A percentile compares a stretch with the other conserved stretches of the same genome.
phyloP scores from a whole-genome alignment of 2,329 filamentous ascomycete genomes.

The Lachnellula occidentalis region DNA sequence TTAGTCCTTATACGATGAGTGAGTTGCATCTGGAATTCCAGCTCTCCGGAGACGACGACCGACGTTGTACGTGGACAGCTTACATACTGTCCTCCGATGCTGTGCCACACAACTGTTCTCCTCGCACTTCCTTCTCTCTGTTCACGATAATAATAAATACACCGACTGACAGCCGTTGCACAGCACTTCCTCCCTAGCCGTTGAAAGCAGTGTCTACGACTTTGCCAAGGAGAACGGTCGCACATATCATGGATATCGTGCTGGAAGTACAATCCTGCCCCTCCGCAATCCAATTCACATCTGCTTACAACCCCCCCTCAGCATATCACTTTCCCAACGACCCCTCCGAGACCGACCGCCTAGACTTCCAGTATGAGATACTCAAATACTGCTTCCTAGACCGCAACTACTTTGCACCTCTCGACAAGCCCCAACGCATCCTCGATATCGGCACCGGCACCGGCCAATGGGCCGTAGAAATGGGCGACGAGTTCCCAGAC shows the following conservation, averaged over 20 bases:
- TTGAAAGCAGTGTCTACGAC: conserved; percentile 13
- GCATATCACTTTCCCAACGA: conserved; percentile 40
- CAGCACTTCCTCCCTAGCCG: conserved; percentile 8
- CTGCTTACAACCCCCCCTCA: conserved; percentile 1
- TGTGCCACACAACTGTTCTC: conserved; percentile 3
- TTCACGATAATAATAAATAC: background rate
- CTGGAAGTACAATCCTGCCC: conserved; percentile 13
- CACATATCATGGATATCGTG: conserved; percentile 25
- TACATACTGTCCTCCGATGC: background rate
- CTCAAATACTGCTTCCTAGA: conserved; percentile 33
- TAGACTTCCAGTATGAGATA: conserved; percentile 45
- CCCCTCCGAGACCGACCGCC: conserved; percentile 42
- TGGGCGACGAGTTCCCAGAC: conserved; percentile 56
- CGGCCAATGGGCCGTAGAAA: conserved; percentile 57
- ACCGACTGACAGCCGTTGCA: background rate
- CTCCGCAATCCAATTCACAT: background rate
- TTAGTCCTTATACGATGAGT: conserved; percentile 18
- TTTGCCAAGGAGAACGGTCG: conserved; percentile 26
- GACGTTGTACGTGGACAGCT: background rate
- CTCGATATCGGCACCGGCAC: conserved; percentile 43
- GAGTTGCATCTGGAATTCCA: conserved; percentile 8
- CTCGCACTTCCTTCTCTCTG: background rate
- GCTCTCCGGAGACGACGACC: conserved; percentile 18
- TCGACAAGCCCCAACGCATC: conserved; percentile 31
- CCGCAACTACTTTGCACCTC: conserved; percentile 38